Evolutionary conservation across 2,329 filamentous ascomycete species (phyloP).

Genomic region (Verticillium alfalfae): DNA sequence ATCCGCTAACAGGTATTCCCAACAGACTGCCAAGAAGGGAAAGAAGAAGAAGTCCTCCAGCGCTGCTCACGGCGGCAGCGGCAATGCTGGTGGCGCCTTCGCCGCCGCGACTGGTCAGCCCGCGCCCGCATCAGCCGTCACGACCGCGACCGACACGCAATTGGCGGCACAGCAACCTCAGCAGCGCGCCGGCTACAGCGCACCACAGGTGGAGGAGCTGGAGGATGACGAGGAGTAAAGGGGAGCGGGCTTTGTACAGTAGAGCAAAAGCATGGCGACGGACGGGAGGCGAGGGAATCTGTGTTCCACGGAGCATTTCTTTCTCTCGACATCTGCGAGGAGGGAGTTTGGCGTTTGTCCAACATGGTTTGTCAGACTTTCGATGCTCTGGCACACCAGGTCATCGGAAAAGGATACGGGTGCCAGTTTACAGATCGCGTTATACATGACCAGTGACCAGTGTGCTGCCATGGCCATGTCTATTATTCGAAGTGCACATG

Average conservation of each 20-base stretch:
- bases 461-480: background rate
- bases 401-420: background rate
- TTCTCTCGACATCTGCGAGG: background rate
- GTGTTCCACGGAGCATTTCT: background rate
- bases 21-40: conserved; percentile 49
- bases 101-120: conserved; percentile 48
- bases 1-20: conserved; percentile 11
- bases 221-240: conserved; percentile 34
- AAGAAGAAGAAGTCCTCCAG: conserved; percentile 41
- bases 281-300: background rate
- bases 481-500: no score
- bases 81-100: conserved; percentile 35
- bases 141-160: conserved; percentile 51
- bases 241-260: background rate
- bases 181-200: conserved; percentile 36
- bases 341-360: conserved; percentile 1
- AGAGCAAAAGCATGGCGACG: background rate
- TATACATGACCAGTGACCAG: background rate
- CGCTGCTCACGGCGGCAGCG: conserved; percentile 19
- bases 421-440: background rate
- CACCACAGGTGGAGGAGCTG: conserved; percentile 49
- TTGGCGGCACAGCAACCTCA: conserved; percentile 37
- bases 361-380: background rate
- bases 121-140: conserved; percentile 46
- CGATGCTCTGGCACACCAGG: background rate